A percentile compares a stretch with the other conserved stretches of the same genome.
Conservation (phyloP, 73 alveolate genomes). For the Tetrahymena elliotti region DNA sequence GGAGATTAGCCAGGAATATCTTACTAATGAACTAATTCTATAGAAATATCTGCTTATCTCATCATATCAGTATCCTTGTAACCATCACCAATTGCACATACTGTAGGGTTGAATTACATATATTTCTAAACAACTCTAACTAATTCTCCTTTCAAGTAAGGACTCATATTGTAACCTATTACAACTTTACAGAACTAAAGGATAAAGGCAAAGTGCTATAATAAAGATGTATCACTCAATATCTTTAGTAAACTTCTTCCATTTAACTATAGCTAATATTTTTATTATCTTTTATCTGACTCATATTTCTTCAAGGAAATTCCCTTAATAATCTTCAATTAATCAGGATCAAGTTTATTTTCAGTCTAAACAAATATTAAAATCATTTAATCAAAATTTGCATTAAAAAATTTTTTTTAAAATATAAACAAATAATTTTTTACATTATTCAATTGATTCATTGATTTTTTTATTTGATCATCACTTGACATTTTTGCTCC, state of each 20-base stretch:
- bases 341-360: neutral
- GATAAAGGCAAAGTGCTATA: constrained; percentile 22
- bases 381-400: no score
- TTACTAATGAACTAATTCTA: constrained; percentile 14
- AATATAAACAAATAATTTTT: no score
- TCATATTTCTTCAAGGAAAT: neutral
- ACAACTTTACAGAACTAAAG: constrained; percentile 20
- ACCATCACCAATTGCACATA: constrained; percentile 37
- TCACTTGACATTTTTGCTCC: neutral
- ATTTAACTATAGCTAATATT: neutral
- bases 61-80: constrained; percentile 40
- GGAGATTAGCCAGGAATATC: neutral
- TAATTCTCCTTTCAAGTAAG: constrained; percentile 21
- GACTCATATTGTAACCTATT: constrained; percentile 34
- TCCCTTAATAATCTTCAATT: neutral
- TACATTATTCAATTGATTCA: neutral
- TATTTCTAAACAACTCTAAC: neutral
- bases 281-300: neutral
- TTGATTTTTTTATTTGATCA: neutral
- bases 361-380: neutral
- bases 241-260: constrained; percentile 14
- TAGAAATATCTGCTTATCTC: constrained; percentile 27
- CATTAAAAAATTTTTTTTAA: no score
- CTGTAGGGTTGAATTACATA: constrained; percentile 17
- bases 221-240: neutral